Percentiles rank a stretch among this genome's conserved stretches.
These are phyloP conservation scores for Tetradesmus obliquus DNA, from an alignment of 139 green algal genomes.

Conservation along the genomic window DNA sequence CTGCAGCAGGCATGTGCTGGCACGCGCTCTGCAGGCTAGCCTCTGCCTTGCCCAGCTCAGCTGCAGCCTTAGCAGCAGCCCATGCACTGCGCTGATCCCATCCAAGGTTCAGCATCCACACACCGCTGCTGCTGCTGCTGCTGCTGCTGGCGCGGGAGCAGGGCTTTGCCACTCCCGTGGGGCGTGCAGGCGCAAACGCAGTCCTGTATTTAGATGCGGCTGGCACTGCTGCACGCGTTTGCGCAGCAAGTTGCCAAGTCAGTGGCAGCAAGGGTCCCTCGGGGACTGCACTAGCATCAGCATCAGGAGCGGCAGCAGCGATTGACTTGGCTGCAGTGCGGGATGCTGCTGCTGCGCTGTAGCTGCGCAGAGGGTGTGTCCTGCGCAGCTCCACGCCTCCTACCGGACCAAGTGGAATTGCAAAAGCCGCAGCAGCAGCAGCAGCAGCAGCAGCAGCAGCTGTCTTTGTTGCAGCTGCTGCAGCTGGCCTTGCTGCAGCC, in stretches of 20 bases:
- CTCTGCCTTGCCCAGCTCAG: conserved; percentile 1
- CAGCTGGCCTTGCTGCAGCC: not conserved
- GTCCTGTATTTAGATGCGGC: not conserved
- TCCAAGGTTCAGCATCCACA: conserved; percentile 2
- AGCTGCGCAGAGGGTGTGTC: not conserved
- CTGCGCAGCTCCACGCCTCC: not conserved
- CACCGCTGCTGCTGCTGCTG: not conserved
- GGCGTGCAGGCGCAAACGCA: not conserved
- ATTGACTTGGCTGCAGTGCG: not conserved
- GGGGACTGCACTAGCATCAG: not conserved
- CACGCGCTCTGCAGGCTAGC: conserved; percentile 4
- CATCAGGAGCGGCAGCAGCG: not conserved
- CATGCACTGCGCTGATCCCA: not conserved
- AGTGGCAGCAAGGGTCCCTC: not conserved
- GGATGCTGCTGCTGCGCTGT: not conserved
- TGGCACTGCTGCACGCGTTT: not conserved
- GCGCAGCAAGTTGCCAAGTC: not conserved
- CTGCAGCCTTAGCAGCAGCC: conserved; percentile 4
- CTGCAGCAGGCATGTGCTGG: not conserved
- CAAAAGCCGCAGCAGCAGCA: not conserved
- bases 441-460: not conserved
- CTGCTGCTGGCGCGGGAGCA: not conserved
- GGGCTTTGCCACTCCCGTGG: not conserved
- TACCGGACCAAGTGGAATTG: not conserved
- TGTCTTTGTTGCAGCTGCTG: not conserved